Conservation (phyloP, 2,329 filamentous ascomycete species). For the Fusarium sp. region DNA sequence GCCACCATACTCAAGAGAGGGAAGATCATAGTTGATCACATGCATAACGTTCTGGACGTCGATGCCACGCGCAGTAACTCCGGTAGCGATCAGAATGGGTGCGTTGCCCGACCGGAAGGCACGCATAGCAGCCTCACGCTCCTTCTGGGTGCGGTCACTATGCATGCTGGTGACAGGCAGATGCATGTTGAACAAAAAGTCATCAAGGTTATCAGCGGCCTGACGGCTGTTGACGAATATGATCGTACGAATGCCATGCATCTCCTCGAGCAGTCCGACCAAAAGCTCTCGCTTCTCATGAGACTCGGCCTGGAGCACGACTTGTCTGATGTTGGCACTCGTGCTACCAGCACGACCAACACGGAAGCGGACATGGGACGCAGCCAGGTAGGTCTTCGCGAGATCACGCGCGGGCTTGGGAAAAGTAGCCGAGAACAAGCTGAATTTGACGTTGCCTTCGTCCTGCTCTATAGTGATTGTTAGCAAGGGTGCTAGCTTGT, state of each 20-base stretch:
- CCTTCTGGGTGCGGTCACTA: conserved; percentile 83
- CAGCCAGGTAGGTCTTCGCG: conserved; percentile 79
- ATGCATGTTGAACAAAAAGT: conserved; percentile 82
- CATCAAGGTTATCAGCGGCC: conserved; percentile 84
- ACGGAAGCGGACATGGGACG: conserved; percentile 80
- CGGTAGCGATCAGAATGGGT: conserved; percentile 88
- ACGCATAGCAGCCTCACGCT: conserved; percentile 92
- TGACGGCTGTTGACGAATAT: conserved; percentile 89
- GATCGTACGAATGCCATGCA: conserved; percentile 80
- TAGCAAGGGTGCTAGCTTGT: conserved; percentile 11
- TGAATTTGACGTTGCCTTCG: conserved; percentile 73
- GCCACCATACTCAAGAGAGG: conserved; percentile 78
- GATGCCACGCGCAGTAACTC: conserved; percentile 86
- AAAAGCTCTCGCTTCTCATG: conserved; percentile 76
- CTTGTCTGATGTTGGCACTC: conserved; percentile 84
- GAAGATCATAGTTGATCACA: conserved; percentile 94
- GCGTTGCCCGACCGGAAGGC: conserved; percentile 79
- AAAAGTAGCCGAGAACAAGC: conserved; percentile 97
- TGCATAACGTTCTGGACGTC: conserved; percentile 89
- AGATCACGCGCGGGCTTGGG: conserved; percentile 81
- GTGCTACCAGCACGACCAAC: conserved; percentile 89
- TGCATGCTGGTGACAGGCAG: conserved; percentile 86
- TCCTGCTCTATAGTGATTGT: conserved; percentile 72
- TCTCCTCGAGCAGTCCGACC: conserved; percentile 76
- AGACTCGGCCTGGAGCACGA: conserved; percentile 74